Percentiles rank a stretch among this genome's conserved stretches.
These are phyloP conservation scores for Zea mays DNA, from an alignment of 176 grass and related monocot genomes.

Conservation along the genomic window Zm-B73-REFERENCE-NAM-5.0 NC_050102.1:182470001-182470500, in stretches of 20 bases:
- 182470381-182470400: constrained; percentile 77
- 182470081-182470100: not conserved
- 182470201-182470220: not conserved
- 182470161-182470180: not conserved
- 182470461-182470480: constrained; percentile 19
- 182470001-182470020: constrained; percentile 17
- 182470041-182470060: constrained; percentile 16
- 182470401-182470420: constrained; percentile 81
- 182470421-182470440: constrained; percentile 15
- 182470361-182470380: constrained; percentile 81
- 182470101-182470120: too few relatives aligned
- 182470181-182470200: not conserved
- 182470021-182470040: constrained; percentile 15
- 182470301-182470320: not conserved
- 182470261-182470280: constrained; percentile 19
- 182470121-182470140: too few relatives aligned
- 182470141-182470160: too few relatives aligned
- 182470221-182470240: constrained; percentile 7
- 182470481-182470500: constrained; percentile 14
- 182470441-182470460: constrained; percentile 27
- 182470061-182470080: not conserved
- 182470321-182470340: constrained; percentile 62
- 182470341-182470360: constrained; percentile 76
- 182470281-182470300: not conserved
- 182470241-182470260: constrained; percentile 7